These are phyloP conservation scores for Debaryomyces maramus DNA, from an alignment of 805 yeast genomes.

Conservation along the genomic window DNA sequence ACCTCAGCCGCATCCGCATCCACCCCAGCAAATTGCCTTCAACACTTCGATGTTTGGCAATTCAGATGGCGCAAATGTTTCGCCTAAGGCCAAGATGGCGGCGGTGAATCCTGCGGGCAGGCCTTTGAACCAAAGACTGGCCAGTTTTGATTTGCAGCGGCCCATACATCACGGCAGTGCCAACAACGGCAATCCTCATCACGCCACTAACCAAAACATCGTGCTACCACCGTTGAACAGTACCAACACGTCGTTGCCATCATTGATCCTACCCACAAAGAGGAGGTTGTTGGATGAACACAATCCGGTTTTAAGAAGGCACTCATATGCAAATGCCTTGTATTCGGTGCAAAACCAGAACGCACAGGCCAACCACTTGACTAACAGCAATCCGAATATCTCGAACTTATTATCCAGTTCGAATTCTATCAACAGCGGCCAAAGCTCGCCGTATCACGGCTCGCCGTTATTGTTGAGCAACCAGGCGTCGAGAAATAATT, in stretches of 20 bases:
- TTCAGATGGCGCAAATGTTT: neutral
- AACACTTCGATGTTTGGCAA: conserved; percentile 42
- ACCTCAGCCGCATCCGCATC: conserved; percentile 5
- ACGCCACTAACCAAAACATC: conserved; percentile 8
- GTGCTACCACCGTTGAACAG: conserved; percentile 17
- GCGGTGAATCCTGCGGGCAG: too few species aligned
- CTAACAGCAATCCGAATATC: conserved; percentile 23
- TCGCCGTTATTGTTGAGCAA: conserved; percentile 30
- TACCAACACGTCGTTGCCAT: neutral
- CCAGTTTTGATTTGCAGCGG: conserved; percentile 24
- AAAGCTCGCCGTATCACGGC: conserved; percentile 32
- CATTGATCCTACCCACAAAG: conserved; percentile 18
- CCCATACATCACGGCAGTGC: too few species aligned
- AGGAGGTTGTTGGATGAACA: conserved; percentile 29
- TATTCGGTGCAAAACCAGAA: conserved; percentile 7
- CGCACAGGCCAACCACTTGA: conserved; percentile 1
- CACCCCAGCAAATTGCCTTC: conserved; percentile 32
- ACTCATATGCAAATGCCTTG: conserved; percentile 25
- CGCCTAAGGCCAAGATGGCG: too few species aligned
- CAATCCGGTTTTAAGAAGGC: conserved; percentile 19
- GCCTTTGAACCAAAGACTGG: conserved; percentile 7
- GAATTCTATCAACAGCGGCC: conserved; percentile 8
- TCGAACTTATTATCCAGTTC: conserved; percentile 11
- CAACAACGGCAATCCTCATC: neutral
- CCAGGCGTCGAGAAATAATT: conserved; percentile 42